These are phyloP conservation scores for Tubosaeta sp. DNA, from an alignment of 768 basidiomycete genomes.

Conservation along the genomic window DNA sequence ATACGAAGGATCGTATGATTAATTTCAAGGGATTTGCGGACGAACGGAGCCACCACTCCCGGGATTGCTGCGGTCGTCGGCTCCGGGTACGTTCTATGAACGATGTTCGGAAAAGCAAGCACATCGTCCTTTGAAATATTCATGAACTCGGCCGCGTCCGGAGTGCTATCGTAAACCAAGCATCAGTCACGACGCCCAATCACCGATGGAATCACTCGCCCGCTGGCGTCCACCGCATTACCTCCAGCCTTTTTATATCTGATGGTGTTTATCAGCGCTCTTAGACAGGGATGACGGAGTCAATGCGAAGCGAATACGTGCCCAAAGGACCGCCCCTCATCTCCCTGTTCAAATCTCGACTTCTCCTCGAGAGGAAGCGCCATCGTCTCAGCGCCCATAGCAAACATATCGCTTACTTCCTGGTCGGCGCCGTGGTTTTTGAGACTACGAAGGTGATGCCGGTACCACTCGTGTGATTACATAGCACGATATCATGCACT, in stretches of 20 bases:
- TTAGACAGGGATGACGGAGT: background rate
- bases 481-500: background rate
- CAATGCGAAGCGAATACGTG: background rate
- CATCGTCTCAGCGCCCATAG: constrained; percentile 40
- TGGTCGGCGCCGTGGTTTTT: constrained; percentile 41
- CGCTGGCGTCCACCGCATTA: constrained; percentile 57
- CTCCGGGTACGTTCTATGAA: constrained; percentile 53
- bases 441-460: constrained; percentile 23
- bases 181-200: background rate
- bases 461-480: background rate
- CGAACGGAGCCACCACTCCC: constrained; percentile 48
- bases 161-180: background rate
- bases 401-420: constrained; percentile 38
- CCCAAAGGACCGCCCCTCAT: constrained; percentile 40
- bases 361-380: constrained; percentile 39
- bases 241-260: constrained; percentile 62
- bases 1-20: constrained; percentile 49
- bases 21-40: constrained; percentile 53
- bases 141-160: constrained; percentile 60
- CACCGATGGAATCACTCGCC: constrained; percentile 23
- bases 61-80: constrained; percentile 49
- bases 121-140: constrained; percentile 70
- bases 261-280: background rate
- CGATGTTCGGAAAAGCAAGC: constrained; percentile 50
- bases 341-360: constrained; percentile 41